These are phyloP conservation scores for Euphorbia corollata DNA, from an alignment of 441 rosid genomes.

Conservation along the genomic window DNA sequence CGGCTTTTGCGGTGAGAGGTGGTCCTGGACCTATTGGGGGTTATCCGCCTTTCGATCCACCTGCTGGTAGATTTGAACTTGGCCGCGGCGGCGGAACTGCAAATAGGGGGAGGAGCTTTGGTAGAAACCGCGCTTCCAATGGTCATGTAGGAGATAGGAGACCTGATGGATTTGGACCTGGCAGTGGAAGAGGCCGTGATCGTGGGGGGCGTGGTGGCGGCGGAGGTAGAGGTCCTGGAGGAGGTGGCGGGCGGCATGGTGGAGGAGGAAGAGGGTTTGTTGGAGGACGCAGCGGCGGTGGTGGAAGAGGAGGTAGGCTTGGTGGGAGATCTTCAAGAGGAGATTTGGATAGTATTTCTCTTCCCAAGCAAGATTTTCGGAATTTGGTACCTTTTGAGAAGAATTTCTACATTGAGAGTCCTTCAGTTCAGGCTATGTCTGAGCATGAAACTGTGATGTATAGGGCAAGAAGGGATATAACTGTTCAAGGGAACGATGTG, in stretches of 20 bases:
- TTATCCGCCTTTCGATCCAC: conserved; percentile 45
- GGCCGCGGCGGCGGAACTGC: conserved; percentile 28
- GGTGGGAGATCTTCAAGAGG: conserved; percentile 46
- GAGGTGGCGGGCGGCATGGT: conserved; percentile 25
- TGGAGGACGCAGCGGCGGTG: conserved; percentile 26
- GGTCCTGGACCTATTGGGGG: conserved; percentile 26
- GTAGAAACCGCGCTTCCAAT: conserved; percentile 10
- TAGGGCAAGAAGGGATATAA: conserved; percentile 58
- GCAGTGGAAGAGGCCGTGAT: conserved; percentile 26
- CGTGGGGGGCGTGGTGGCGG: conserved; percentile 25
- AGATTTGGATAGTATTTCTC: conserved; percentile 56
- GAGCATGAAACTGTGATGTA: conserved; percentile 56
- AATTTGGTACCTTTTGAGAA: conserved; percentile 78
- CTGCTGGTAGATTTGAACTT: conserved; percentile 33
- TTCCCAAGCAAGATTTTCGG: conserved; percentile 73
- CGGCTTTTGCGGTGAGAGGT: conserved; percentile 36
- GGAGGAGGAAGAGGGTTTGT: conserved; percentile 32
- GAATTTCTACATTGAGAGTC: conserved; percentile 71
- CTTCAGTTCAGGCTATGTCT: conserved; percentile 56
- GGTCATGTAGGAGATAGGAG: conserved; percentile 21
- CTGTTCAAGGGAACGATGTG: conserved; percentile 77
- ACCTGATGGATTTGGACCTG: conserved; percentile 17
- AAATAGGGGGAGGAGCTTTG: conserved; percentile 9
- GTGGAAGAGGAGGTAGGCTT: conserved; percentile 49
- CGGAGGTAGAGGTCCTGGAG: conserved; percentile 19